Base-by-base conservation (phyloP, 768 basidiomycete genomes). In the Suillus cothurnatus region DNA sequence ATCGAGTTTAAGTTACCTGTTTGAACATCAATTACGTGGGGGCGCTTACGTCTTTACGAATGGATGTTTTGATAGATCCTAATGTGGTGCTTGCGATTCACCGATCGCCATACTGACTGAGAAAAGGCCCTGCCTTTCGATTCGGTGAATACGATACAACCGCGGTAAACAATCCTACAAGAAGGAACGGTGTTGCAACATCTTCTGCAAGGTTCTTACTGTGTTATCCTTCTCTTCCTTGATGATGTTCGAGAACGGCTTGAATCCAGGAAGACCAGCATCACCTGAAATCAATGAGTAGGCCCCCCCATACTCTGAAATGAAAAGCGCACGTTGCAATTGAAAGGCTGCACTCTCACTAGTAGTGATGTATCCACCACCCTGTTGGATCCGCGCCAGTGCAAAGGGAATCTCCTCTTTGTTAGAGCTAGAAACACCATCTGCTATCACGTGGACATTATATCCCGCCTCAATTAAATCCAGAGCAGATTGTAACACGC, bases 371-470 rank as follows among this genome's bases (percentile, higher is more conserved):
- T 86, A 78, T 2, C 88, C 94, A 0, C 95, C 95, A 21, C 84
- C 85, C 62, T 84, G 83, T 59, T 88, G 86, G 78, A 92, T 84
- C 61, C 85, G 80, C 0, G 83, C 87, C 43, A 95, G 79, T 0
- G 94, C 93, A 68, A 90, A 79, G 19, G 90, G 87, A 0, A 95
- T 82, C 74, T 97, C 95, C 66, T 89, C 89, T 56, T 82, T 81
- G 77, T 95, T 93, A 69, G 86, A 89, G 36, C 90, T 91, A 3
- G 92, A 94, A 14, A 96, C 88, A 19, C 89, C 94, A 71, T 97
- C 95, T 2, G 91, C 93, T 23, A 94, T 78, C 45, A 95, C 82
- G 74, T 92, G 86, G 8, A 92, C 87, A 64, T 82, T 73, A 52
- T 82, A 83, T 0, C 80, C 81, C 0, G 39, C 69, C 53, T 80